Percentiles rank a stretch among this genome's conserved stretches.
Conservation (phyloP, 1,284 basidiomycete species). For the Peniophora sp. region DNA sequence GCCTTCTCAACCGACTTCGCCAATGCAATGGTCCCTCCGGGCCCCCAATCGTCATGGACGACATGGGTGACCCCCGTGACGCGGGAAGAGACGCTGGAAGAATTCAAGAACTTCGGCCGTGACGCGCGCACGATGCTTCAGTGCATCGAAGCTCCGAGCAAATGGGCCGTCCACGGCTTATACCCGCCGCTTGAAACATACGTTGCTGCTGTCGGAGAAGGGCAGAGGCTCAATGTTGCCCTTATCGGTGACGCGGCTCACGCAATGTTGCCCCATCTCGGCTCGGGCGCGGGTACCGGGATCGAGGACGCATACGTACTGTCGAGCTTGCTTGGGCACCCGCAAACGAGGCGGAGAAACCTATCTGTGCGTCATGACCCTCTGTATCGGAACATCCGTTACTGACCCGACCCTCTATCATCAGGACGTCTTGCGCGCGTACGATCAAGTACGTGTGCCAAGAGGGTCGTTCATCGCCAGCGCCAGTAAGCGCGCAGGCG, state of each 20-base stretch:
- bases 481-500: neutral
- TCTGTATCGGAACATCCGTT: no score
- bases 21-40: neutral
- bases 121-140: conserved; percentile 30
- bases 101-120: conserved; percentile 1
- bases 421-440: neutral
- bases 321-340: conserved; percentile 38
- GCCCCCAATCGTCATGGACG: neutral
- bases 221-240: no score
- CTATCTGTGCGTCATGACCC: neutral
- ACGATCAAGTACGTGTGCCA: neutral
- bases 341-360: conserved; percentile 25
- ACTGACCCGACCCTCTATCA: neutral
- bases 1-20: neutral
- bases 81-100: neutral
- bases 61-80: neutral
- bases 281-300: conserved; percentile 56
- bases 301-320: conserved; percentile 53
- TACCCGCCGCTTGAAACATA: conserved; percentile 41
- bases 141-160: conserved; percentile 42
- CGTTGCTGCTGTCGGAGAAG: conserved; percentile 50
- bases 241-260: conserved; percentile 43
- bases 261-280: conserved; percentile 53
- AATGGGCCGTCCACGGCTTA: conserved; percentile 54
- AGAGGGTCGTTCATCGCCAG: neutral